These are phyloP conservation scores for Perkinsus olseni DNA, from an alignment of 169 alveolate species.

Conservation along the genomic window DNA sequence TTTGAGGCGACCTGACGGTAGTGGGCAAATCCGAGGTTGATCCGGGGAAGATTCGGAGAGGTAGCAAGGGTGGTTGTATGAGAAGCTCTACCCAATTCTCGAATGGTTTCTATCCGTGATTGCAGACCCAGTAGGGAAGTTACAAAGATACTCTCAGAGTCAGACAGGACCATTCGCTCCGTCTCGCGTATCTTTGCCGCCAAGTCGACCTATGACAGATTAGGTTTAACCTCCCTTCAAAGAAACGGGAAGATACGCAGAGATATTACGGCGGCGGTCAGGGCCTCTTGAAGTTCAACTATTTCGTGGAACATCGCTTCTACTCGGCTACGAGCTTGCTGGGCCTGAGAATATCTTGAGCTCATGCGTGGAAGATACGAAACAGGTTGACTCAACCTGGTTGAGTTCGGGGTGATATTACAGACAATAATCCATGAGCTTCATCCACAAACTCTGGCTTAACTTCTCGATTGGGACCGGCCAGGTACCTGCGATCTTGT, in stretches of 20 bases:
- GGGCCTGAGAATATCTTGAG: background rate
- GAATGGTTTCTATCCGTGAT: too few species aligned
- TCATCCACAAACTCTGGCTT: background rate
- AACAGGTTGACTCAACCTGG: too few species aligned
- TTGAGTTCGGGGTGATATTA: background rate
- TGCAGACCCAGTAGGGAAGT: background rate
- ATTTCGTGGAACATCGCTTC: background rate
- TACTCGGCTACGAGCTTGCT: background rate
- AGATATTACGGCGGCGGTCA: background rate
- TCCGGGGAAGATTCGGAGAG: too few species aligned
- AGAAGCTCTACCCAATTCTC: too few species aligned
- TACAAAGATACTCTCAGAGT: background rate
- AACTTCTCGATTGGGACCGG: background rate
- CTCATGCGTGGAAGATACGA: background rate
- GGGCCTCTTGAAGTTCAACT: background rate
- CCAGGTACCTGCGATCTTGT: background rate
- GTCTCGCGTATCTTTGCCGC: background rate
- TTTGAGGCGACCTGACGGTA: background rate
- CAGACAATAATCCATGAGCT: background rate
- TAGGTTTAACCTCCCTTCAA: background rate
- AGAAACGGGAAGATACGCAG: too few species aligned
- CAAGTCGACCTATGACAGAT: background rate
- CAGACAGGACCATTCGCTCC: background rate
- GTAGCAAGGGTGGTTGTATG: too few species aligned
- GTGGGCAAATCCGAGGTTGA: too few species aligned